Evolutionary conservation across 2,329 filamentous ascomycete species (phyloP), one percentile per base, ranked within the genome.

Genomic region (Chrysoporthe cubensis): DNA sequence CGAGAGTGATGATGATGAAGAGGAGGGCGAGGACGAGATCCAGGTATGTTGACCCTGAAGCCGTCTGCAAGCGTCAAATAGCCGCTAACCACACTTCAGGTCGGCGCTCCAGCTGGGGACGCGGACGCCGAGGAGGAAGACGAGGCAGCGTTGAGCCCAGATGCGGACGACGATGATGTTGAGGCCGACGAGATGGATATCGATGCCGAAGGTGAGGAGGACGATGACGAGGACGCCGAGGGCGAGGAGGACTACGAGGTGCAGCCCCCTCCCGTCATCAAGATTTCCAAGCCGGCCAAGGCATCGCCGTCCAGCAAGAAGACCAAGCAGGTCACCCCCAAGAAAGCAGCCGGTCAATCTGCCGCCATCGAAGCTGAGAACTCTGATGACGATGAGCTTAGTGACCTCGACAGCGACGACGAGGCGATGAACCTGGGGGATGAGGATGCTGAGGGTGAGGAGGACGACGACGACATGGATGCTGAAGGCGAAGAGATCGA

Each of bases 371-470:
- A 7, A 7, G 63, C 43, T 7, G 83, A 85, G 32, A 83, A 84
- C 26, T 83, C 84, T 52, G 83, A 84, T n/a, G 84, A 85, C 11
- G 85, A 86, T 52, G 84, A 87, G 71, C 80, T 87, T 4, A 87
- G 85, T 71, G 85, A 87, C 52, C 79, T 85, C 9, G 83, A 87
- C 58, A 86, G 84, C 70, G 84, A 87, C n/a, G 80, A 81, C 44
- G 81, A 79, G 64, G 78, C 78, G 72, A 80, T 85, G 64, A 83
- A 83, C 66, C 75, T 77, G 7, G 66, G 63, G 26, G 66, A 63
- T 16, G 77, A 78, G 63, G 77, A 78, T 37, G 77, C 75, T 9
- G 77, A 78, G 68, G 77, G 75, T 8, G 70, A 71, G 8, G 77
- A 77, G 14, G 74, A 76, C 11, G 81, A 81, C 1, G 81, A 79